phyloP scores from a whole-genome alignment of 306 rosid genomes.

The Pueraria montana region DNA sequence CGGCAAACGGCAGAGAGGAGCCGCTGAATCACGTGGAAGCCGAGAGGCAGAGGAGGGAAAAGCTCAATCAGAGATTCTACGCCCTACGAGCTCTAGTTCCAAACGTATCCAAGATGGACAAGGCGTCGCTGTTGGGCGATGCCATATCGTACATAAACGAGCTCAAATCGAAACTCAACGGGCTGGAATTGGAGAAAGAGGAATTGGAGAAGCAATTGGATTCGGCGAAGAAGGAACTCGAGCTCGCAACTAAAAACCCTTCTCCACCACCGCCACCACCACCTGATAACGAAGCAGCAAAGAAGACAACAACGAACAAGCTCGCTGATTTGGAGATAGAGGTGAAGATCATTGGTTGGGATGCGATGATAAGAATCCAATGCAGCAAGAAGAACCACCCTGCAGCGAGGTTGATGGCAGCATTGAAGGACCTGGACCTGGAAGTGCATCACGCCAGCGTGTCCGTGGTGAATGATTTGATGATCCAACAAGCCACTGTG shows the following conservation, averaged over 20 bases:
- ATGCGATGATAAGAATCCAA: conserved; percentile 79
- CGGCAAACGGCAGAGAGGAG: conserved; percentile 91
- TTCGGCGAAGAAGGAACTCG: conserved; percentile 63
- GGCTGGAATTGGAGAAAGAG: conserved; percentile 62
- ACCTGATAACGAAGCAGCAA: conserved; percentile 48
- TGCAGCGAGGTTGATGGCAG: conserved; percentile 76
- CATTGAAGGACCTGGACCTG: conserved; percentile 74
- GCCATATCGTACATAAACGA: conserved; percentile 83
- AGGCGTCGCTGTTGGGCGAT: conserved; percentile 87
- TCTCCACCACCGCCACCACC: conserved; percentile 16
- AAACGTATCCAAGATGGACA: conserved; percentile 94
- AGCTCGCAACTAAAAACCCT: conserved; percentile 49
- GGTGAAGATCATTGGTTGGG: conserved; percentile 87
- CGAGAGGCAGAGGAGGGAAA: conserved; percentile 87
- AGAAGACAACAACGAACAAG: conserved; percentile 14
- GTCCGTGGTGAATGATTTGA: conserved; percentile 83
- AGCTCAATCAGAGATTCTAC: conserved; percentile 85
- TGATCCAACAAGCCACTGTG: conserved; percentile 91
- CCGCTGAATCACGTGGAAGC: conserved; percentile 92
- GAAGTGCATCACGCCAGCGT: conserved; percentile 84
- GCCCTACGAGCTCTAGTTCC: conserved; percentile 90
- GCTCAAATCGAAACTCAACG: conserved; percentile 71
- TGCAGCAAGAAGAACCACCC: conserved; percentile 84
- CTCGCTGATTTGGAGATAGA: conserved; percentile 68
- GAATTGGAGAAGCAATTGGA: conserved; percentile 72